These are phyloP conservation scores for Mycotypha africana DNA, from an alignment of 371 early-diverging fungal genomes.

Conservation along the genomic window DNA sequence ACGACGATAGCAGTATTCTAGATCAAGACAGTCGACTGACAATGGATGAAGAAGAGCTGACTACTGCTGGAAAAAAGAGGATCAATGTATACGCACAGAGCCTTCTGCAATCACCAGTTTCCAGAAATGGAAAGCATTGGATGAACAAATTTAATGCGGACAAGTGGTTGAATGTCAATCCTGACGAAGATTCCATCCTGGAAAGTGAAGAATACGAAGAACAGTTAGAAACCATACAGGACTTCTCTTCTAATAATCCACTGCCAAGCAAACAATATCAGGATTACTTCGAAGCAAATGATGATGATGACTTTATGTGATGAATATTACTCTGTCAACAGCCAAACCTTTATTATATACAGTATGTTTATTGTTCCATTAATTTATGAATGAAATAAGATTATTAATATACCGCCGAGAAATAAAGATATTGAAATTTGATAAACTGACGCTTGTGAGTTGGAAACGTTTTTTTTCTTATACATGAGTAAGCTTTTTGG, in stretches of 20 bases:
- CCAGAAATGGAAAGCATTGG: constrained; percentile 9
- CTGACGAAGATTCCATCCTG: background rate
- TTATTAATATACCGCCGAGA: too few relatives aligned
- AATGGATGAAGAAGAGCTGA: background rate
- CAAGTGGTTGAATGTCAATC: constrained; percentile 9
- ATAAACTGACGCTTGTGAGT: too few relatives aligned
- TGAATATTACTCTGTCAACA: too few relatives aligned
- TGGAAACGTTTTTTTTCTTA: too few relatives aligned
- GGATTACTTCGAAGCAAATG: too few relatives aligned
- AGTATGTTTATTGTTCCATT: too few relatives aligned
- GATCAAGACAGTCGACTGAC: background rate
- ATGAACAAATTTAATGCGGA: constrained; percentile 11
- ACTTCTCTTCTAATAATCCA: constrained; percentile 8
- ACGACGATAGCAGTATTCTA: constrained; percentile 8
- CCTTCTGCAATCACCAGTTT: background rate
- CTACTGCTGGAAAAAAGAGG: background rate
- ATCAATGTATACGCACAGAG: background rate
- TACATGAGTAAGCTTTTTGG: too few relatives aligned
- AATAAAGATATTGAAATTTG: too few relatives aligned
- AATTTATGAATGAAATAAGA: too few relatives aligned
- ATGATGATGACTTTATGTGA: background rate
- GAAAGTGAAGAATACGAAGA: background rate
- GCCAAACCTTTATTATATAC: too few relatives aligned
- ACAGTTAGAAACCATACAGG: background rate
- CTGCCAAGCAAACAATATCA: too few relatives aligned